phyloP scores from a whole-genome alignment of 805 yeast species.

The Starmerella etchellsii region DNA sequence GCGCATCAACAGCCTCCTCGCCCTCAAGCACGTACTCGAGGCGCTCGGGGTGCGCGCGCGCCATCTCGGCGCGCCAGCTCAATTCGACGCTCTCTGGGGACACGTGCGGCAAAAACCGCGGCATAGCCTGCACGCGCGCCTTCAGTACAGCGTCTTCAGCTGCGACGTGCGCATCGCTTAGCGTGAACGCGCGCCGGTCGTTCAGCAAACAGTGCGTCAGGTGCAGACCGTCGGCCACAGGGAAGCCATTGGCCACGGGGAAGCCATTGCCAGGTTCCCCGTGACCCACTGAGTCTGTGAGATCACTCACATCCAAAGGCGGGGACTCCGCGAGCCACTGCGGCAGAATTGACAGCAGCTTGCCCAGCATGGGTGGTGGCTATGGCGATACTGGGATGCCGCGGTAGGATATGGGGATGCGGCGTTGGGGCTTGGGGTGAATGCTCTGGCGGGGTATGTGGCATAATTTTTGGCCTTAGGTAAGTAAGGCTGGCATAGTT shows the following conservation, averaged over 20 bases:
- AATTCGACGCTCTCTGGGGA: slow-evolving; percentile 2
- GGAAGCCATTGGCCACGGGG: neutral
- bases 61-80: slow-evolving; percentile 7
- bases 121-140: slow-evolving; percentile 2
- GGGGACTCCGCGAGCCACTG: no score
- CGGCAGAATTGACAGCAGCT: no score
- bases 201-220: slow-evolving; percentile 7
- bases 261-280: no score
- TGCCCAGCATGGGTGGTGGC: no score
- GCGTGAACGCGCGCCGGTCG: slow-evolving; percentile 2
- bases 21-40: neutral
- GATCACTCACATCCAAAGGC: no score
- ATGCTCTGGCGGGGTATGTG: no score
- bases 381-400: no score
- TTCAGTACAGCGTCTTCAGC: neutral
- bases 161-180: neutral
- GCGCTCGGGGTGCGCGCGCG: no score
- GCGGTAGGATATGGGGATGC: no score
- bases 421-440: no score
- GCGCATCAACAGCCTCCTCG: neutral
- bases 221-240: neutral
- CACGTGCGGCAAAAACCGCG: slow-evolving; percentile 6
- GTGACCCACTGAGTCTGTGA: no score
- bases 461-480: no score
- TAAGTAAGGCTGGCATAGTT: slow-evolving; percentile 34